These are phyloP conservation scores for Trichosporon sp. DNA, from an alignment of 1,284 basidiomycete genomes.

Conservation along the genomic window DNA sequence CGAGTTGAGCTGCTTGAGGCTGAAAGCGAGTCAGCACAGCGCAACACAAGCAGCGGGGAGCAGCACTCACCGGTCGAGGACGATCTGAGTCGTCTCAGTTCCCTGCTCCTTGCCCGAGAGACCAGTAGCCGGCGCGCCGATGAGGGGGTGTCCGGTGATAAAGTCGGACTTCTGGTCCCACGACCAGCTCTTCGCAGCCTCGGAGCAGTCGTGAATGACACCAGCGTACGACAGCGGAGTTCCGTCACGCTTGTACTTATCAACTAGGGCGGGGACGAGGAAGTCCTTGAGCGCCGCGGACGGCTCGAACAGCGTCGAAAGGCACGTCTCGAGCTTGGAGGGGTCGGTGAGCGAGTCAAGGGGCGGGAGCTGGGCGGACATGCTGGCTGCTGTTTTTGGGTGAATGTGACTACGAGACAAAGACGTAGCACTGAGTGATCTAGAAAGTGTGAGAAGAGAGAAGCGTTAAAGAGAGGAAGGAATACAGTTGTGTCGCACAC, in stretches of 20 bases:
- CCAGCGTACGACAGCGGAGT: slow-evolving; percentile 52
- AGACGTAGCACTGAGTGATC: not conserved
- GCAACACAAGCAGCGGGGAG: not conserved
- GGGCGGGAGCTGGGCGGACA: not conserved
- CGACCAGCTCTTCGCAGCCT: slow-evolving; percentile 57
- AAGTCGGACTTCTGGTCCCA: slow-evolving; percentile 60
- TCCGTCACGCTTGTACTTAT: slow-evolving; percentile 15
- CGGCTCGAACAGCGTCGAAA: slow-evolving; percentile 31
- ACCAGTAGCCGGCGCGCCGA: slow-evolving; percentile 66
- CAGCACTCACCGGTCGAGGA: slow-evolving; percentile 36
- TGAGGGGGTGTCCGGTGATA: slow-evolving; percentile 76
- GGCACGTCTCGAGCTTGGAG: not conserved
- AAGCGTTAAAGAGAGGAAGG: not conserved
- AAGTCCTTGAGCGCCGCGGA: slow-evolving; percentile 20
- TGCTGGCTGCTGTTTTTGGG: not conserved
- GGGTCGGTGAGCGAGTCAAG: not conserved
- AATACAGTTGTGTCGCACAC: not conserved
- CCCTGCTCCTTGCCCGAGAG: slow-evolving; percentile 75
- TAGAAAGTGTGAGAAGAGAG: not conserved
- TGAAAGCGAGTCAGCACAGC: slow-evolving; percentile 17
- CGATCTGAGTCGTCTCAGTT: slow-evolving; percentile 29
- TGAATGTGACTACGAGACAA: not conserved
- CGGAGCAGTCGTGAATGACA: slow-evolving; percentile 59
- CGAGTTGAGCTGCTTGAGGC: slow-evolving; percentile 60
- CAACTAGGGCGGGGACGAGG: slow-evolving; percentile 27